Base-by-base conservation (phyloP, 169 alveolate species). In the Plasmodium blacklocki region DNA sequence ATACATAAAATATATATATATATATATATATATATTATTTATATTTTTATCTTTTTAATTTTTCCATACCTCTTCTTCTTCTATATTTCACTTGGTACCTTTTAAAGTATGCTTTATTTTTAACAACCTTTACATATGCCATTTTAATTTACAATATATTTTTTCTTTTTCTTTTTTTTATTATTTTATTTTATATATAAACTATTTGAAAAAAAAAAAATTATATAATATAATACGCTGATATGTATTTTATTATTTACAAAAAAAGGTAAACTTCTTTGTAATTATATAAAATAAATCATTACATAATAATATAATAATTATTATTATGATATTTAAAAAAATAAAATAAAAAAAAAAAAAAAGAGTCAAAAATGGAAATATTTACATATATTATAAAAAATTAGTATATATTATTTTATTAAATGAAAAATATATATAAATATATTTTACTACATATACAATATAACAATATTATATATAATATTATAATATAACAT, bases 81-180 rank as follows among this genome's bases (percentile, higher is more conserved):
- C 99, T 98, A 96, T 96, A 97, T 93, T 98, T 97, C 91, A 98
- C 99, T 96, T 99, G 99, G 97, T 95, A 98, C 93, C 99, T 98
- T 95, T 97, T 98, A 97, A 97, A 99, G 97, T 98, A 99, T 72
- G 99, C 99, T 94, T 96, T 98, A 90, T 96, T 98, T 97, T 99
- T 99, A 64, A 98, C 96, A 85, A 97, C 97, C 95, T 99, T 98
- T 47, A 98, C 98, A 96, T 98, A 98, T 73, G 98, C 99, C 99
- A 98, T 98, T 88, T 73, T 93, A 74, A 47, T 73, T 60, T 64
- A 26, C 14, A 50, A 6, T 71, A 39, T 90, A 67, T 68, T 45
- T 29, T 47, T 67, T 60, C 26, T 9, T 23, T 85, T 80, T 68
- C 54, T 52, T 72, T 52, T 29, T 23, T 18, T 68, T 73, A 26